Conservation (phyloP, 2,329 filamentous ascomycete species). For the Alternaria incomplexa region DNA sequence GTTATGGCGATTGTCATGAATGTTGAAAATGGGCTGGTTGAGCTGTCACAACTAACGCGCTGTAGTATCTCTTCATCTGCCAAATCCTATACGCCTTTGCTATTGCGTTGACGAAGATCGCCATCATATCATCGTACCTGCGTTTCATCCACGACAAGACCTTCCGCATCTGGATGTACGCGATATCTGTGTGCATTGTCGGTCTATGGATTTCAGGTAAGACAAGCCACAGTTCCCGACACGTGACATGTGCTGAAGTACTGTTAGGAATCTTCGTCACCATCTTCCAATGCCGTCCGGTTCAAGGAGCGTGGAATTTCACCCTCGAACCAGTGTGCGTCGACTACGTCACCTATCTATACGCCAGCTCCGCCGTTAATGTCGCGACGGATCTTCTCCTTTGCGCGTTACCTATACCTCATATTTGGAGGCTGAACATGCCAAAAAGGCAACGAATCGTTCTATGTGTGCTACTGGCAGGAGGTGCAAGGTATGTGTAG, state of each 20-base stretch:
- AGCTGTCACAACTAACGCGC: slow-evolving; percentile 1
- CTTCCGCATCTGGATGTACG: slow-evolving; percentile 31
- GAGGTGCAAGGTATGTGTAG: slow-evolving; percentile 31
- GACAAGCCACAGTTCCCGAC: not conserved
- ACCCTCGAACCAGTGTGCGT: slow-evolving; percentile 22
- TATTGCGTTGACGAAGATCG: slow-evolving; percentile 35
- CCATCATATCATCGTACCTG: slow-evolving; percentile 38
- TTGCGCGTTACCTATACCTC: slow-evolving; percentile 30
- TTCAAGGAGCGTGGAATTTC: slow-evolving; percentile 33
- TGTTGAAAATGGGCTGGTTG: too few species aligned
- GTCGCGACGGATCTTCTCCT: slow-evolving; percentile 33
- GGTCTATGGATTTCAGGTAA: slow-evolving; percentile 31
- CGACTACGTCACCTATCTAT: slow-evolving; percentile 32
- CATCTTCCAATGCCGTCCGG: slow-evolving; percentile 35
- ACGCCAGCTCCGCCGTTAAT: slow-evolving; percentile 33
- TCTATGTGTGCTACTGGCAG: slow-evolving; percentile 34
- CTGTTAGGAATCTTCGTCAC: slow-evolving; percentile 30
- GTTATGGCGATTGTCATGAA: not conserved
- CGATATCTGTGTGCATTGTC: slow-evolving; percentile 16
- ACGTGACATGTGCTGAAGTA: not conserved
- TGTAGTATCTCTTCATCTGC: slow-evolving; percentile 31
- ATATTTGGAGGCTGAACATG: slow-evolving; percentile 36
- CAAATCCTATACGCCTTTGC: slow-evolving; percentile 37
- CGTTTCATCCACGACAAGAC: slow-evolving; percentile 26
- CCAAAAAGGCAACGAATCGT: slow-evolving; percentile 34